phyloP scores from a whole-genome alignment of 2,329 filamentous ascomycete genomes.

The Fusarium staphyleae region DNA sequence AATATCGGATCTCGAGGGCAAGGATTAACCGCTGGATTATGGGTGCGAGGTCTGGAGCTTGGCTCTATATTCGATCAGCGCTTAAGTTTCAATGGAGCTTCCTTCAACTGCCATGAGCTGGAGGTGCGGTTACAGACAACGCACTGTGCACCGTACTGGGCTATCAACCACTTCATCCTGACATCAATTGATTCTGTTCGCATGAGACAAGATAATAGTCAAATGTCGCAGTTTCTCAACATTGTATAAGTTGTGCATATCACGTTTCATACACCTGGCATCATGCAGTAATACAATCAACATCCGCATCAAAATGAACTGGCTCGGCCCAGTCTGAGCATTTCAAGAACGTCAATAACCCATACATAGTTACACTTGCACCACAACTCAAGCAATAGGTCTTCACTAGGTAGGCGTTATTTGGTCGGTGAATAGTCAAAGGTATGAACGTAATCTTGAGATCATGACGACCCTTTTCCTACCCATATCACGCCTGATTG shows the following conservation, averaged over 20 bases:
- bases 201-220: too few relatives aligned
- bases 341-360: neutral
- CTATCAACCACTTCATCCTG: neutral
- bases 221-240: too few relatives aligned
- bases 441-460: conserved; percentile 44
- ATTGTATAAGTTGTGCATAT: too few relatives aligned
- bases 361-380: conserved; percentile 7
- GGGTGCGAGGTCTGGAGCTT: conserved; percentile 11
- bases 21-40: neutral
- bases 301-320: too few relatives aligned
- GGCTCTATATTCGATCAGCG: neutral
- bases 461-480: conserved; percentile 41
- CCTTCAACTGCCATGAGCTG: conserved; percentile 20
- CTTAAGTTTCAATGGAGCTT: conserved; percentile 25
- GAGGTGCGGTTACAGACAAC: conserved; percentile 20
- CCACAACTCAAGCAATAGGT: conserved; percentile 10
- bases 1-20: neutral
- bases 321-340: neutral
- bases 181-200: neutral
- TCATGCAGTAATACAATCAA: too few relatives aligned
- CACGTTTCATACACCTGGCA: too few relatives aligned
- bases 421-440: conserved; percentile 39
- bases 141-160: conserved; percentile 37
- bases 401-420: conserved; percentile 35
- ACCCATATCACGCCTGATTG: conserved; percentile 42